Evolutionary conservation across 2,329 filamentous ascomycete genomes (phyloP).

Genomic region (Sclerotiophoma versabilis): DNA sequence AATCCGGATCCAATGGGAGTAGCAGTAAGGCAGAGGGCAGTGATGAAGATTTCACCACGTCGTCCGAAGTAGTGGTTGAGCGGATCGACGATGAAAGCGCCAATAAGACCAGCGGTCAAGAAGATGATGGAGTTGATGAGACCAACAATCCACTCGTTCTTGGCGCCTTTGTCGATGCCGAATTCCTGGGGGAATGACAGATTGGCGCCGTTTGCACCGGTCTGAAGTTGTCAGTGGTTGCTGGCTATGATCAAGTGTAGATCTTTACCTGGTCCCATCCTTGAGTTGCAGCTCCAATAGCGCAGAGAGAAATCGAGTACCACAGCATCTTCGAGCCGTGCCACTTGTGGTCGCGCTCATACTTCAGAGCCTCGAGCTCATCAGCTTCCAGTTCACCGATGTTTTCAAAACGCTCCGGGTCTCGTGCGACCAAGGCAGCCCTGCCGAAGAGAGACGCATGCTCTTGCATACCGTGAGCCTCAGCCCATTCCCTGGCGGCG

Average conservation of each 20-base stretch:
- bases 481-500: constrained; percentile 69
- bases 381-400: constrained; percentile 66
- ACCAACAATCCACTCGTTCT: constrained; percentile 42
- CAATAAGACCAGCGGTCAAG: constrained; percentile 49
- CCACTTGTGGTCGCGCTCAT: constrained; percentile 72
- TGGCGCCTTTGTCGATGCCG: constrained; percentile 49
- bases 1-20: constrained; percentile 49
- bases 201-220: constrained; percentile 62
- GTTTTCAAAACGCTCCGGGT: constrained; percentile 68
- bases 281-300: constrained; percentile 71
- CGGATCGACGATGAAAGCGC: constrained; percentile 35
- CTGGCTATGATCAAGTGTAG: too few relatives aligned
- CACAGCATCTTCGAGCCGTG: constrained; percentile 64
- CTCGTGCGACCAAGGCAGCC: constrained; percentile 77
- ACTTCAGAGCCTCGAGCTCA: constrained; percentile 66
- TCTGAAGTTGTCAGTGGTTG: constrained; percentile 51
- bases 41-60: constrained; percentile 49
- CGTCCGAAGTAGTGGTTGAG: constrained; percentile 49
- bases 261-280: constrained; percentile 63
- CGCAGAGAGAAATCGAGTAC: constrained; percentile 72
- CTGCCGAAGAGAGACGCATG: constrained; percentile 67
- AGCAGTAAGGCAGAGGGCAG: constrained; percentile 44
- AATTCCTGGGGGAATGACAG: constrained; percentile 66
- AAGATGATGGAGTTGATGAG: constrained; percentile 50
- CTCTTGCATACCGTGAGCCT: constrained; percentile 64